These are phyloP conservation scores for Crepidotus variabilis DNA, from an alignment of 768 basidiomycete genomes.

Conservation along the genomic window DNA sequence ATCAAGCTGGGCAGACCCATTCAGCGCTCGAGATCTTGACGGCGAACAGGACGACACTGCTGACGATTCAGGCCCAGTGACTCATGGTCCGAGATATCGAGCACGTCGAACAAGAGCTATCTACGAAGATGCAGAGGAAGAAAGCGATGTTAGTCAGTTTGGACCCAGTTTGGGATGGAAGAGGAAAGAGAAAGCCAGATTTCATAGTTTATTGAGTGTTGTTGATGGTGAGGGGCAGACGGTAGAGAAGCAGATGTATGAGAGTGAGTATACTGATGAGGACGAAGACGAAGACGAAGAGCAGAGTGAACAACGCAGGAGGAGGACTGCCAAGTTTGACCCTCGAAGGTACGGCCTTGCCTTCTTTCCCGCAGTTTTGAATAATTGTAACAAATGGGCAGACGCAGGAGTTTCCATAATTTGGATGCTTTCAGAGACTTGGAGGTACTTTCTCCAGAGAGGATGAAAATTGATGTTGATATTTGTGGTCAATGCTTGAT, in stretches of 20 bases:
- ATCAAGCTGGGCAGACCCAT: constrained; percentile 54
- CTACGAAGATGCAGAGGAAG: constrained; percentile 4
- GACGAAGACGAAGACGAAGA: constrained; percentile 18
- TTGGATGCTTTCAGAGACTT: constrained; percentile 43
- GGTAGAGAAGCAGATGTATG: constrained; percentile 16
- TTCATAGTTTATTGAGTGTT: constrained; percentile 25
- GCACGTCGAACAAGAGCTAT: too few species aligned
- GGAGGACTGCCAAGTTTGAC: constrained; percentile 10
- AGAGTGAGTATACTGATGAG: constrained; percentile 2
- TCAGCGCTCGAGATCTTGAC: constrained; percentile 29
- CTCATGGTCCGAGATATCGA: too few species aligned
- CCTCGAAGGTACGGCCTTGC: not conserved
- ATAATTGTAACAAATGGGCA: constrained; percentile 13
- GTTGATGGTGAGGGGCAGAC: constrained; percentile 22
- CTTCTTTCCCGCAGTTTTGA: not conserved
- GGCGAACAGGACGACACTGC: constrained; percentile 27
- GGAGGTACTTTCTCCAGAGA: constrained; percentile 50
- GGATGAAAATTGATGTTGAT: constrained; percentile 78
- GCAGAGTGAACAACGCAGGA: not conserved
- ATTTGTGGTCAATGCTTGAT: constrained; percentile 71
- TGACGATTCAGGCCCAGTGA: constrained; percentile 18
- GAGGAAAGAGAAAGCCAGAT: constrained; percentile 21
- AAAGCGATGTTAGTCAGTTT: constrained; percentile 15
- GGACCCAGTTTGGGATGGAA: constrained; percentile 10
- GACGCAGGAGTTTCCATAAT: constrained; percentile 68